A percentile compares a stretch with the other conserved stretches of the same genome.
These are phyloP conservation scores for Globisporangium paroecandrum DNA, from an alignment of 352 stramenopile genomes.

Conservation along the genomic window DNA sequence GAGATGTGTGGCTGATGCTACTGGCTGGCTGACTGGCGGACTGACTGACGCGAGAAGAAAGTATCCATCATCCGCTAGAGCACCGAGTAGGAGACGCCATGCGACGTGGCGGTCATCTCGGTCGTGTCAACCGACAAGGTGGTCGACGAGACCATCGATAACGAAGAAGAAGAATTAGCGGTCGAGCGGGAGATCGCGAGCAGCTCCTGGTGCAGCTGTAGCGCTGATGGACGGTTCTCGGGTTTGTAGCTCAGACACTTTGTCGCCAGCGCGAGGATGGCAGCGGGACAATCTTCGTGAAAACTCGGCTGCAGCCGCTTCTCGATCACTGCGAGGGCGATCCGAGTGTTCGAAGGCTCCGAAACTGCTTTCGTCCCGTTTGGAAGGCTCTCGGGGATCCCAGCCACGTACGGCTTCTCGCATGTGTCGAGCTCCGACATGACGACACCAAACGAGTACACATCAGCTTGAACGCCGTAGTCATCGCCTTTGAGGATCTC, in stretches of 20 bases:
- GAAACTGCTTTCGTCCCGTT: slow-evolving; percentile 10
- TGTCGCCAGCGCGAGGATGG: slow-evolving; percentile 28
- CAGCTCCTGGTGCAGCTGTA: slow-evolving; percentile 13
- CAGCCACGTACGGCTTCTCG: slow-evolving; percentile 35
- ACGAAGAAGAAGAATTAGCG: background rate
- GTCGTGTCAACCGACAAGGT: background rate
- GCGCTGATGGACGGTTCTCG: background rate
- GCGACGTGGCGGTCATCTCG: background rate
- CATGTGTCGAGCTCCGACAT: slow-evolving; percentile 53
- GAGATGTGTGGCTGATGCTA: too few species aligned
- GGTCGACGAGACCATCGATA: background rate
- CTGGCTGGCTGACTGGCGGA: too few species aligned
- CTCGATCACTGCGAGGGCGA: slow-evolving; percentile 43
- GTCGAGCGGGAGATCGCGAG: slow-evolving; percentile 9
- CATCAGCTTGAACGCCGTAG: slow-evolving; percentile 47
- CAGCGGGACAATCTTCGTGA: slow-evolving; percentile 30
- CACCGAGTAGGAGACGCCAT: slow-evolving; percentile 4
- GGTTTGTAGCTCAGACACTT: slow-evolving; percentile 17
- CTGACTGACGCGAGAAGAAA: too few species aligned
- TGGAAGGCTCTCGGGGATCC: slow-evolving; percentile 12
- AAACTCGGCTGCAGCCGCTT: slow-evolving; percentile 34
- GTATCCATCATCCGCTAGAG: background rate
- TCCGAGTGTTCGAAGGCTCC: slow-evolving; percentile 33
- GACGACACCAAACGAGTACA: slow-evolving; percentile 58
- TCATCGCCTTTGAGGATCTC: slow-evolving; percentile 46